Percentiles rank a stretch among this genome's conserved stretches.
These are phyloP conservation scores for Cutaneotrichosporon cavernicola DNA, from an alignment of 1,284 basidiomycete species.

Conservation along the genomic window DNA sequence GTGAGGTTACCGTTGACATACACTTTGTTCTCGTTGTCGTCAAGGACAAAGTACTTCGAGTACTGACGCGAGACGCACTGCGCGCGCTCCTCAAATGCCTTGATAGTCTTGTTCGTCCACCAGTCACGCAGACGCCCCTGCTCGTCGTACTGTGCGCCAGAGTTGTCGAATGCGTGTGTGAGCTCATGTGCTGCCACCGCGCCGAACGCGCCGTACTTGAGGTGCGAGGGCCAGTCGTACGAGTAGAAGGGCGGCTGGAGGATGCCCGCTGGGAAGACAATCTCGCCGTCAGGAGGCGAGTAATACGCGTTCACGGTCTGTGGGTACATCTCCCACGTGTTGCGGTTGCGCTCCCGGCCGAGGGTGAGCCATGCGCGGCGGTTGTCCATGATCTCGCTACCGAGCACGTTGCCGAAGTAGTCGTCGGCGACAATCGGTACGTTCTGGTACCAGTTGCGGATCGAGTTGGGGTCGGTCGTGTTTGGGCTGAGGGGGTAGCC, in stretches of 20 bases:
- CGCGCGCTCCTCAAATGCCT: constrained; percentile 77
- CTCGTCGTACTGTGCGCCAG: constrained; percentile 64
- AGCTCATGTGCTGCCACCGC: constrained; percentile 86
- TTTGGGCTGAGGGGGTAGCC: constrained; percentile 79
- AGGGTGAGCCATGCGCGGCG: constrained; percentile 68
- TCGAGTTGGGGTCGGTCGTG: constrained; percentile 68
- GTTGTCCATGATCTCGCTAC: constrained; percentile 44
- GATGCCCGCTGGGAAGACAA: constrained; percentile 96
- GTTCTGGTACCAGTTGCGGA: constrained; percentile 70
- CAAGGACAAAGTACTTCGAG: constrained; percentile 75
- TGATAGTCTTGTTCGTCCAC: constrained; percentile 75
- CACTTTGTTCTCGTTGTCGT: constrained; percentile 77
- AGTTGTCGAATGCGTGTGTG: constrained; percentile 89
- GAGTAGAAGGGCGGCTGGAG: constrained; percentile 90
- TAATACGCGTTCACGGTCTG: constrained; percentile 54
- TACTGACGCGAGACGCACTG: constrained; percentile 88
- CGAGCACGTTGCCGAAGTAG: constrained; percentile 74
- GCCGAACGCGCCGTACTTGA: constrained; percentile 88
- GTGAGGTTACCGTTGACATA: constrained; percentile 79
- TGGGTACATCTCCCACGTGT: constrained; percentile 68
- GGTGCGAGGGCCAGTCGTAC: constrained; percentile 74
- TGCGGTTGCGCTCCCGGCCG: constrained; percentile 68
- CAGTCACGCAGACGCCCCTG: constrained; percentile 63
- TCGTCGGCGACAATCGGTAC: constrained; percentile 66
- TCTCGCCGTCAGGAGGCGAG: constrained; percentile 58